Conservation (phyloP, 257 asterid species). For the Buddleja alternifolia region DNA sequence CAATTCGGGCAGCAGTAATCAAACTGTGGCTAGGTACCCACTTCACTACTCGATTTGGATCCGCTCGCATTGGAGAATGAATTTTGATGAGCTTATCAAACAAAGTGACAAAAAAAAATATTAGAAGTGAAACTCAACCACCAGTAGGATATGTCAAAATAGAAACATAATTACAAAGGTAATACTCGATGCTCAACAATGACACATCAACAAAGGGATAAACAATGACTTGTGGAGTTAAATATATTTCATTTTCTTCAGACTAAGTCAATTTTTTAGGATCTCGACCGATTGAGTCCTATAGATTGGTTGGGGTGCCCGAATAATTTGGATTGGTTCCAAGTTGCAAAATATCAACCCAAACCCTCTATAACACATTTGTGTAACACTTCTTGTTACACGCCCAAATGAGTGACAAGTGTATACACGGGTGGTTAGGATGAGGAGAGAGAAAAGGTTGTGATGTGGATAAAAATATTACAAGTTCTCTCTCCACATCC, state of each 20-base stretch:
- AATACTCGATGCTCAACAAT: neutral
- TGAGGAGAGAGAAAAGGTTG: too few relatives aligned
- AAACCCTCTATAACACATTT: too few relatives aligned
- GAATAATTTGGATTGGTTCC: too few relatives aligned
- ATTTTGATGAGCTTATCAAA: slow-evolving; percentile 74
- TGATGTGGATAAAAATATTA: too few relatives aligned
- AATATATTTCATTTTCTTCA: neutral
- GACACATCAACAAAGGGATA: neutral
- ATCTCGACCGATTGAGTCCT: too few relatives aligned
- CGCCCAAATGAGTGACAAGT: too few relatives aligned
- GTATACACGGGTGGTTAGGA: too few relatives aligned
- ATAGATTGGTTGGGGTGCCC: too few relatives aligned
- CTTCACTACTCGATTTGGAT: slow-evolving; percentile 78
- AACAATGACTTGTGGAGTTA: neutral
- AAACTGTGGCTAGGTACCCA: slow-evolving; percentile 72
- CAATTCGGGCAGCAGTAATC: slow-evolving; percentile 74
- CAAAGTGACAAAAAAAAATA: slow-evolving; percentile 17
- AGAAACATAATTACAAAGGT: slow-evolving; percentile 1
- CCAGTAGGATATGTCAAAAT: neutral
- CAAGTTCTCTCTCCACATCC: too few relatives aligned
- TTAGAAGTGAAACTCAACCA: slow-evolving; percentile 9
- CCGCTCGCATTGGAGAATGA: slow-evolving; percentile 94
- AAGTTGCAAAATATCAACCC: too few relatives aligned
- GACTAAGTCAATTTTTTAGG: neutral
- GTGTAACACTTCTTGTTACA: too few relatives aligned